Percentiles rank a stretch among this genome's conserved stretches.
Conservation (phyloP, 768 basidiomycete species). For the Chiua virens region DNA sequence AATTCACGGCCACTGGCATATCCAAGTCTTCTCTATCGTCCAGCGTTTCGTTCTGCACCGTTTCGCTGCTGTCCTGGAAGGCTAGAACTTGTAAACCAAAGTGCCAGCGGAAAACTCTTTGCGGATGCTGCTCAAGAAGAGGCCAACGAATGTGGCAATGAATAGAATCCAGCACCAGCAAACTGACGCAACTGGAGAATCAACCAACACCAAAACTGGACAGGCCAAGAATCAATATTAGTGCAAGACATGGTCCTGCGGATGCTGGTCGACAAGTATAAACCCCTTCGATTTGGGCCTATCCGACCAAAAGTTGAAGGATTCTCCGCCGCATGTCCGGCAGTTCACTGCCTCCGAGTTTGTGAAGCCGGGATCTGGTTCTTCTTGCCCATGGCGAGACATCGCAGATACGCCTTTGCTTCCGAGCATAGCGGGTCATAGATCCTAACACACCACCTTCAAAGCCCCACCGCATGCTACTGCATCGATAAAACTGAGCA, state of each 20-base stretch:
- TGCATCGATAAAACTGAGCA: conserved; percentile 54
- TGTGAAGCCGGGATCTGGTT: not conserved
- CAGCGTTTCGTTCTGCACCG: not conserved
- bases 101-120: conserved; percentile 62
- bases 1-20: not conserved
- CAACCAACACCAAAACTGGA: conserved; percentile 66
- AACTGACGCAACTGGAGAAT: conserved; percentile 36
- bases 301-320: conserved; percentile 66
- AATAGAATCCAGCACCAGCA: conserved; percentile 5
- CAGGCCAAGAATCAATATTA: conserved; percentile 73
- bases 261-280: conserved; percentile 88
- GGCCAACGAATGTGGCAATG: conserved; percentile 32
- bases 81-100: conserved; percentile 16
- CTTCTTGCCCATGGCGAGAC: conserved; percentile 8
- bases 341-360: conserved; percentile 5
- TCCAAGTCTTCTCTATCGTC: not conserved
- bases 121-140: conserved; percentile 62
- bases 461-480: conserved; percentile 55
- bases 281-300: conserved; percentile 65
- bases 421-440: conserved; percentile 53
- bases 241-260: conserved; percentile 70
- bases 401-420: conserved; percentile 49
- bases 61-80: conserved; percentile 4
- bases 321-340: conserved; percentile 41
- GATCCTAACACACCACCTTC: conserved; percentile 72